A percentile compares a stretch with the other conserved stretches of the same genome.
Evolutionary conservation across 495 filamentous ascomycete genomes (phyloP).

Genomic region (Penicillium manginii): DNA sequence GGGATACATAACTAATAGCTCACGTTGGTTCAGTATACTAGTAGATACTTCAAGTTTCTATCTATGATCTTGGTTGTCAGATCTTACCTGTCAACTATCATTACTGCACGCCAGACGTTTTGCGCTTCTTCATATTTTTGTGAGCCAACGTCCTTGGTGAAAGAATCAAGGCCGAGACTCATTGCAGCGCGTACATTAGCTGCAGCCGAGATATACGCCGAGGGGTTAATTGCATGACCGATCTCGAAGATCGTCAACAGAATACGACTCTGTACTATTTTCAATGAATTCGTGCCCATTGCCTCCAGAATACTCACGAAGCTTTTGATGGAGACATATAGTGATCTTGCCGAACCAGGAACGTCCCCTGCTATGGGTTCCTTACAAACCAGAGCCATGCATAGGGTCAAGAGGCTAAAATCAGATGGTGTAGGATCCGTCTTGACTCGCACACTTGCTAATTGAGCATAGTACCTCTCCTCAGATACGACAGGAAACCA

Average conservation of each 20-base stretch:
- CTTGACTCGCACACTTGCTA: not conserved
- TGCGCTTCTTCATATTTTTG: not conserved
- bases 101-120: not conserved
- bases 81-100: not conserved
- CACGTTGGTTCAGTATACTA: not conserved
- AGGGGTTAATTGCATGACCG: not conserved
- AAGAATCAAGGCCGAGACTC: not conserved
- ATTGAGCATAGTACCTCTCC: not conserved
- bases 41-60: not conserved
- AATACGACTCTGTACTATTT: not conserved
- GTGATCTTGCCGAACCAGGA: not conserved
- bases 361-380: not conserved
- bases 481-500: not conserved
- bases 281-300: not conserved
- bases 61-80: not conserved
- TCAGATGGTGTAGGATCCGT: not conserved
- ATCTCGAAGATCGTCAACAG: not conserved
- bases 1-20: not conserved
- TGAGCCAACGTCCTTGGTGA: not conserved
- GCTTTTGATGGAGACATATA: not conserved
- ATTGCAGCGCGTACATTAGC: not conserved
- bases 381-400: not conserved
- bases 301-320: not conserved
- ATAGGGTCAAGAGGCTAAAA: not conserved
- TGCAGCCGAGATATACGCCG: not conserved